These are phyloP conservation scores for Tulasnella sp. DNA, from an alignment of 768 basidiomycete species.

Conservation along the genomic window DNA sequence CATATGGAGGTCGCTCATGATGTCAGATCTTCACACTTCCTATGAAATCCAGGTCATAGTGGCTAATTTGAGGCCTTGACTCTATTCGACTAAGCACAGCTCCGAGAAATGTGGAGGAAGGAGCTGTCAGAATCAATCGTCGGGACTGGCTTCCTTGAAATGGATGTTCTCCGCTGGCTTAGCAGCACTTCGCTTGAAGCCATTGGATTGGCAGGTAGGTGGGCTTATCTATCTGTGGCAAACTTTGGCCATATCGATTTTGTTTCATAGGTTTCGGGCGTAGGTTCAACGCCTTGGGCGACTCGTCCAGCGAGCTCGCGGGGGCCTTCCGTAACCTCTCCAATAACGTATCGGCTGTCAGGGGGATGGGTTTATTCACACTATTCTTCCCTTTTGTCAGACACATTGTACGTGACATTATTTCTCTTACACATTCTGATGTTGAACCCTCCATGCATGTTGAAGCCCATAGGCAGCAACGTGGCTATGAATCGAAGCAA, in stretches of 20 bases:
- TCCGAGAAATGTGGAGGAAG: background rate
- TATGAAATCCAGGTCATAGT: no score
- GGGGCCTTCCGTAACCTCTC: background rate
- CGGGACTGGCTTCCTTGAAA: no score
- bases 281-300: conserved; percentile 26
- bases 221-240: background rate
- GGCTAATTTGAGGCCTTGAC: no score
- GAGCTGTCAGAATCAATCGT: background rate
- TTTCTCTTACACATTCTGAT: background rate
- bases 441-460: background rate
- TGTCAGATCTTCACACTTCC: conserved; percentile 24
- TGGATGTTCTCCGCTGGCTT: background rate
- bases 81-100: no score
- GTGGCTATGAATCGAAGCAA: background rate
- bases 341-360: background rate
- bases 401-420: background rate
- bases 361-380: no score
- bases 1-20: conserved; percentile 45
- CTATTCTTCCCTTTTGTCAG: background rate
- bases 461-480: background rate
- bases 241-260: background rate
- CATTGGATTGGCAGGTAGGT: conserved; percentile 21
- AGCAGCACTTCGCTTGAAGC: conserved; percentile 19
- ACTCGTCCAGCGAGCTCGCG: background rate
- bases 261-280: conserved; percentile 27